These are phyloP conservation scores for Biscutella laevigata DNA, from an alignment of 441 rosid genomes.

Conservation along the genomic window DNA sequence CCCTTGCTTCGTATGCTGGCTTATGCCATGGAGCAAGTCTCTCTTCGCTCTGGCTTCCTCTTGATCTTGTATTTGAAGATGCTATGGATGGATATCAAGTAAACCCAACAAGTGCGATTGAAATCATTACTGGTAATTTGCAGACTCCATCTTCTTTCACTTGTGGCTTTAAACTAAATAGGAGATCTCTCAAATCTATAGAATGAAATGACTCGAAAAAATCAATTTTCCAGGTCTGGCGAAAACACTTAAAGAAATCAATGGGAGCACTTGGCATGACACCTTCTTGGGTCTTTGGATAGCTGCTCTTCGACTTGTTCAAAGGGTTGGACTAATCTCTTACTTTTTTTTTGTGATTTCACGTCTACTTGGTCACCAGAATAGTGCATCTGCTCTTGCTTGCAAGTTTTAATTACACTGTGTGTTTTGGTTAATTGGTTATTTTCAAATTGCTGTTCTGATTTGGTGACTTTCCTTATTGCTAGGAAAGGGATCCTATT, in stretches of 20 bases:
- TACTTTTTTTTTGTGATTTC: constrained; percentile 10
- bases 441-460: constrained; percentile 9
- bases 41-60: constrained; percentile 74
- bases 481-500: constrained; percentile 66
- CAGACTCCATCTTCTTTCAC: constrained; percentile 16
- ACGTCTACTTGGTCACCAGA: constrained; percentile 1
- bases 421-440: constrained; percentile 5
- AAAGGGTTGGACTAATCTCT: constrained; percentile 49
- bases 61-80: constrained; percentile 66
- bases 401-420: neutral
- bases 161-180: constrained; percentile 13
- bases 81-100: constrained; percentile 79
- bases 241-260: constrained; percentile 58
- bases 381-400: neutral
- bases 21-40: constrained; percentile 48
- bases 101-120: constrained; percentile 57
- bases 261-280: constrained; percentile 60
- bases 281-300: constrained; percentile 71
- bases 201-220: neutral
- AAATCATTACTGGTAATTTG: constrained; percentile 53
- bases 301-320: constrained; percentile 73
- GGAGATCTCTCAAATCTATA: constrained; percentile 14
- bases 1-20: constrained; percentile 43
- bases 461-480: neutral
- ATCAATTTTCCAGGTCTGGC: constrained; percentile 40